A percentile compares a stretch with the other conserved stretches of the same genome.
Conservation (phyloP, 805 yeast species). For the Cyberlindnera euphorbiae region DNA sequence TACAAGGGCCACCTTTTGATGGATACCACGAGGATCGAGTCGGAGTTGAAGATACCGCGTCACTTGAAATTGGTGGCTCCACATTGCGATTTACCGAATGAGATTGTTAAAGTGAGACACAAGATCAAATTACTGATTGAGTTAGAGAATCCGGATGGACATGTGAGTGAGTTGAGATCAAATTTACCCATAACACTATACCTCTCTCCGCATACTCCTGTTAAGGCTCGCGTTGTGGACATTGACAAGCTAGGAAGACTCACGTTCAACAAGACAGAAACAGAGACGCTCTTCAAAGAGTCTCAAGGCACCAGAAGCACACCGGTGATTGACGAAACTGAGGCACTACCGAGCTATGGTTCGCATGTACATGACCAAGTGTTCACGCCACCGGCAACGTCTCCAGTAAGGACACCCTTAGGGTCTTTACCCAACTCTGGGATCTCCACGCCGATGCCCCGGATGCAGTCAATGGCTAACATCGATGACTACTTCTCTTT, state of each 20-base stretch:
- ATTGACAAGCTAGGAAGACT: conserved; percentile 32
- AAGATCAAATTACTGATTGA: conserved; percentile 69
- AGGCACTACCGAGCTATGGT: conserved; percentile 74
- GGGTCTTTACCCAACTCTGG: conserved; percentile 7
- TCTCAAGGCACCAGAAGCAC: conserved; percentile 12
- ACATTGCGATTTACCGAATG: conserved; percentile 63
- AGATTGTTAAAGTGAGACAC: conserved; percentile 68
- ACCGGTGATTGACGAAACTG: conserved; percentile 30
- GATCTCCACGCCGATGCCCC: conserved; percentile 7
- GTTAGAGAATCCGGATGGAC: conserved; percentile 71
- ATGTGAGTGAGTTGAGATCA: conserved; percentile 80
- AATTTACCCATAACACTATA: conserved; percentile 71
- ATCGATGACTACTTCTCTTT: conserved; percentile 6
- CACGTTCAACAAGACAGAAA: conserved; percentile 33
- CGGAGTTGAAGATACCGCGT: conserved; percentile 58
- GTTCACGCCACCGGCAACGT: conserved; percentile 14
- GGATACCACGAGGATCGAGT: conserved; percentile 60
- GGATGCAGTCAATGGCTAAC: neutral
- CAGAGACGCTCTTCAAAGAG: conserved; percentile 25
- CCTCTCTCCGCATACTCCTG: conserved; percentile 67
- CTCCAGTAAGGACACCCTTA: conserved; percentile 5
- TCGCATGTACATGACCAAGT: conserved; percentile 61
- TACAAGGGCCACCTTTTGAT: conserved; percentile 38
- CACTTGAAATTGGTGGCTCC: conserved; percentile 69
- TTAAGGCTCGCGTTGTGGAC: conserved; percentile 35